Conservation (phyloP, 108 stramenopile genomes). For the Stephanodiscus minutulus region DNA sequence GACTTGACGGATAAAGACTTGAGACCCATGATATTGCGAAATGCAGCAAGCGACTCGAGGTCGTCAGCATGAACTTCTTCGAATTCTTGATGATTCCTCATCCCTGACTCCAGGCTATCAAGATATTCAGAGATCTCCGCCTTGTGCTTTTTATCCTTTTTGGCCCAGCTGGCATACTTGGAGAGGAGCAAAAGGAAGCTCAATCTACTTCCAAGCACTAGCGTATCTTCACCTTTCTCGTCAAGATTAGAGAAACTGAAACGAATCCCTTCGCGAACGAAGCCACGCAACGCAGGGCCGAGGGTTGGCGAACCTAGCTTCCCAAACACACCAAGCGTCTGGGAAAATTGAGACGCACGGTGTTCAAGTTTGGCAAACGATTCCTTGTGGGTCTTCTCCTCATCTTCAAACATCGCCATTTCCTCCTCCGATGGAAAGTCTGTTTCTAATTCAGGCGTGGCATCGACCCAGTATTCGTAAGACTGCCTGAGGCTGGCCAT, state of each 20-base stretch:
- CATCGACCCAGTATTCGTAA: slow-evolving; percentile 77
- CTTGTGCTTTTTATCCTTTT: slow-evolving; percentile 58
- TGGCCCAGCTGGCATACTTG: slow-evolving; percentile 69
- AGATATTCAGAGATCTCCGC: slow-evolving; percentile 50
- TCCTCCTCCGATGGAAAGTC: slow-evolving; percentile 75
- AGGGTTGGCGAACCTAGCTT: slow-evolving; percentile 57
- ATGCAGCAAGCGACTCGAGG: slow-evolving; percentile 52
- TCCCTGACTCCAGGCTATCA: slow-evolving; percentile 58
- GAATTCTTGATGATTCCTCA: slow-evolving; percentile 69
- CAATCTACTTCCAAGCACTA: slow-evolving; percentile 72
- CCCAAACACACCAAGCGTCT: slow-evolving; percentile 73
- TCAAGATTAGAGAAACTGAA: slow-evolving; percentile 75
- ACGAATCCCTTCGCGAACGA: slow-evolving; percentile 78
- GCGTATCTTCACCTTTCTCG: slow-evolving; percentile 59
- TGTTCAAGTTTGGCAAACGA: slow-evolving; percentile 57
- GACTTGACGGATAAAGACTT: slow-evolving; percentile 25
- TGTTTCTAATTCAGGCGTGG: slow-evolving; percentile 67
- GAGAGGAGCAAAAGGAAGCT: slow-evolving; percentile 68
- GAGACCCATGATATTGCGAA: slow-evolving; percentile 60
- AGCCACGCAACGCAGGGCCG: slow-evolving; percentile 67
- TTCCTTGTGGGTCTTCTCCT: slow-evolving; percentile 57
- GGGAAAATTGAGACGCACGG: slow-evolving; percentile 64
- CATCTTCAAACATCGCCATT: slow-evolving; percentile 64
- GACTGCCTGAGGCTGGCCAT: slow-evolving; percentile 80
- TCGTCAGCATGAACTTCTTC: slow-evolving; percentile 79